Percentiles rank a stretch among this genome's conserved stretches.
These are phyloP conservation scores for Pulveroboletus sp. DNA, from an alignment of 768 basidiomycete genomes.

Conservation along the genomic window DNA sequence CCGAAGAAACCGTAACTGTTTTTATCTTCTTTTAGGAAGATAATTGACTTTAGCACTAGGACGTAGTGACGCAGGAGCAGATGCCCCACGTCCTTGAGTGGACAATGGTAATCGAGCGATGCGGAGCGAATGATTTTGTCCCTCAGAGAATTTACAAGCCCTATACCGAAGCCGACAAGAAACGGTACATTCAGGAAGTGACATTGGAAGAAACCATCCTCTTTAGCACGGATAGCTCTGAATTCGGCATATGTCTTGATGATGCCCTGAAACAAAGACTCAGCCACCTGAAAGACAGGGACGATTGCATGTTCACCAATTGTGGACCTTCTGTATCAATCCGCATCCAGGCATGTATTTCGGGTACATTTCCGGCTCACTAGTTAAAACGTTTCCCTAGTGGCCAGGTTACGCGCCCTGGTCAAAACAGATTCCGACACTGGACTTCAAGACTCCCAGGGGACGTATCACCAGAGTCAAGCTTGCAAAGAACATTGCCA, in stretches of 20 bases:
- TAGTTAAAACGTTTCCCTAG: conserved; percentile 32
- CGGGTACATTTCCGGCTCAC: background rate
- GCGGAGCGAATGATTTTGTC: conserved; percentile 46
- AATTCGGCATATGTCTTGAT: conserved; percentile 56
- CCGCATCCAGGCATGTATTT: conserved; percentile 56
- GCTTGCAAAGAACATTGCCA: conserved; percentile 75
- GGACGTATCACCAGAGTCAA: conserved; percentile 73
- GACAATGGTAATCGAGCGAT: conserved; percentile 17
- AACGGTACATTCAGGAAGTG: conserved; percentile 72
- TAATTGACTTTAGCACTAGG: conserved; percentile 14
- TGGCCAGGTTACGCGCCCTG: conserved; percentile 79
- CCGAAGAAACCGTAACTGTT: conserved; percentile 11
- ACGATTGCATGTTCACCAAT: conserved; percentile 62
- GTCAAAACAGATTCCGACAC: conserved; percentile 79
- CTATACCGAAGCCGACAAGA: conserved; percentile 70
- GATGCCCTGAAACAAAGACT: conserved; percentile 63
- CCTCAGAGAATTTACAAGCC: conserved; percentile 73
- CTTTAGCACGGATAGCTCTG: conserved; percentile 49
- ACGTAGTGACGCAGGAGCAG: conserved; percentile 15
- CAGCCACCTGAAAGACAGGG: conserved; percentile 49
- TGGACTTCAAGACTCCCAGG: conserved; percentile 75
- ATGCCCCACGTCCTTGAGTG: conserved; percentile 27
- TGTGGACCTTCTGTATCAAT: conserved; percentile 80
- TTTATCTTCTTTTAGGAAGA: background rate
- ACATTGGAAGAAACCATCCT: conserved; percentile 58